Evolutionary conservation across 139 green algal genomes (phyloP).

Genomic region (Chlorella sp.): DNA sequence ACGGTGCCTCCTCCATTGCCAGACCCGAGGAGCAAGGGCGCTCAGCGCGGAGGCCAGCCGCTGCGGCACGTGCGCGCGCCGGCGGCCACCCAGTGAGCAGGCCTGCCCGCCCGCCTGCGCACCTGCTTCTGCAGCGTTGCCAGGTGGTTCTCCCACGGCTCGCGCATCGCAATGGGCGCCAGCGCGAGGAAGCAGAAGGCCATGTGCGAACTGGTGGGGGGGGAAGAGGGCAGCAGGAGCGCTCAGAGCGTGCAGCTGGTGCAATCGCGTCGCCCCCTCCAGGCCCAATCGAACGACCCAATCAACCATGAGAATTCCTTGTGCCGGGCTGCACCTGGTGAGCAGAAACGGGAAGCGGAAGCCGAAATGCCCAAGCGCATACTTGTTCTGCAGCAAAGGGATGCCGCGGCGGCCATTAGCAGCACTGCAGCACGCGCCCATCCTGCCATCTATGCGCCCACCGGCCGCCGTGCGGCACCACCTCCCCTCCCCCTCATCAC

Average conservation of each 20-base stretch:
- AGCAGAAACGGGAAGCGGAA: conserved; percentile 66
- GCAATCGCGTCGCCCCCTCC: neutral
- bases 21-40: no score
- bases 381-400: conserved; percentile 22
- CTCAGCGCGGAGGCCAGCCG: no score
- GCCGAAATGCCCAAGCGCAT: conserved; percentile 54
- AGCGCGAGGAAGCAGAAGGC: conserved; percentile 54
- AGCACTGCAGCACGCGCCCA: neutral
- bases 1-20: no score
- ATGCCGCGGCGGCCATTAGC: neutral
- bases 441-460: neutral
- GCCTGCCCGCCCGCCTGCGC: no score
- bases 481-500: conserved; percentile 16
- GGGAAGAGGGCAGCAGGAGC: neutral
- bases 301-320: neutral
- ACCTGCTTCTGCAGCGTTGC: conserved; percentile 46
- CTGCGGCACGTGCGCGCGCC: no score
- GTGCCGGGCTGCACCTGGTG: conserved; percentile 29
- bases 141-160: conserved; percentile 37
- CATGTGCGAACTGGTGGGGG: conserved; percentile 48
- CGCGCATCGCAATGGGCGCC: conserved; percentile 43
- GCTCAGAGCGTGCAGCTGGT: neutral
- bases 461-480: neutral
- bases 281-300: no score
- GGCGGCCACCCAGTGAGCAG: no score